Evolutionary conservation across 345 rosid genomes (phyloP).

Genomic region (Salix purpurea): DNA sequence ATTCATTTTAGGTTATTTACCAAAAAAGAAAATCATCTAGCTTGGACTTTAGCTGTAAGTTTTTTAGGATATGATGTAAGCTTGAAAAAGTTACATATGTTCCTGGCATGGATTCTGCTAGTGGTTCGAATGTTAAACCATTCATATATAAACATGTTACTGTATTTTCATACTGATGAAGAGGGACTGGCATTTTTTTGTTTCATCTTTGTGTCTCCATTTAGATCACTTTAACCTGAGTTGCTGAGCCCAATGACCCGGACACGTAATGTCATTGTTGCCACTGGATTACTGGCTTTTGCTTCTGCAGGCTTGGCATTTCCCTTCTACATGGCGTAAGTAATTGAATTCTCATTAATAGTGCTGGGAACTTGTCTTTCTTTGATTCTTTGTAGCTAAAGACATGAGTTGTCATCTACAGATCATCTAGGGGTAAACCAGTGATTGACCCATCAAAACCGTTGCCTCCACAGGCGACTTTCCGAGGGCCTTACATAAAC

Average conservation of each 20-base stretch:
- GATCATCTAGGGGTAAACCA: slow-evolving; percentile 36
- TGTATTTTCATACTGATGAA: not conserved
- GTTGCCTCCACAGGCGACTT: slow-evolving; percentile 89
- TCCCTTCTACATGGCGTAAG: slow-evolving; percentile 94
- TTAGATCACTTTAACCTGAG: not conserved
- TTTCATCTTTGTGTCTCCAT: not conserved
- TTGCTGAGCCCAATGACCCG: slow-evolving; percentile 38
- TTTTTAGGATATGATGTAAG: not conserved
- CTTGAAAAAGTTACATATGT: not conserved
- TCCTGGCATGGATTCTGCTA: not conserved
- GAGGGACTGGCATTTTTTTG: not conserved
- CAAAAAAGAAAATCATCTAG: too few species aligned
- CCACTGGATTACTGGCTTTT: slow-evolving; percentile 70
- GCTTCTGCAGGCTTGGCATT: slow-evolving; percentile 80
- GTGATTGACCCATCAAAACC: slow-evolving; percentile 85
- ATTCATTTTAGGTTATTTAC: not conserved
- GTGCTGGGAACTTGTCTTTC: not conserved
- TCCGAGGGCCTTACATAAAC: slow-evolving; percentile 92
- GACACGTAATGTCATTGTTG: slow-evolving; percentile 61
- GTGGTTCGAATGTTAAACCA: not conserved
- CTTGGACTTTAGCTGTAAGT: not conserved
- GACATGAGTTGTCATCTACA: not conserved
- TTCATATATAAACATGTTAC: not conserved
- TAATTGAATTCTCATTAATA: not conserved
- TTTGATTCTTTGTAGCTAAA: not conserved